Conservation (phyloP, 2,329 filamentous ascomycete genomes). For the Helicocarpus griseus region DNA sequence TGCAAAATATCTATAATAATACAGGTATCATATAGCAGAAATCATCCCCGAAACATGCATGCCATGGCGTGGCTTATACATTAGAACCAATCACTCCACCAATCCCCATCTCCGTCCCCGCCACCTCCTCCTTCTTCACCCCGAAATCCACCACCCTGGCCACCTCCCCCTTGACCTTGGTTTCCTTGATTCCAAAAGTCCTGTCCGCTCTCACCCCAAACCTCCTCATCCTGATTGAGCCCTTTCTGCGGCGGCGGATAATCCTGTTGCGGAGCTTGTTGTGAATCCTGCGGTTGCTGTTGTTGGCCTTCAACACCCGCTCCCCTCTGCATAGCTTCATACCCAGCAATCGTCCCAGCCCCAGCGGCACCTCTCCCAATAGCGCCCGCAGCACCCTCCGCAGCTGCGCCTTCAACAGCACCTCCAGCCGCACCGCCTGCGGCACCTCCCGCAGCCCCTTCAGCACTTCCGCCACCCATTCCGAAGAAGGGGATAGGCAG, state of each 20-base stretch:
- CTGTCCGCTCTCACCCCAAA: slow-evolving; percentile 23
- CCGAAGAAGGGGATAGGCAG: slow-evolving; percentile 44
- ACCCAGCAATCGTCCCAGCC: slow-evolving; percentile 52
- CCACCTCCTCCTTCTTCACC: slow-evolving; percentile 24
- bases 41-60: no score
- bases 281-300: slow-evolving; percentile 7
- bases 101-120: slow-evolving; percentile 13
- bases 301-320: background rate
- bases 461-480: slow-evolving; percentile 30
- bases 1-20: background rate
- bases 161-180: slow-evolving; percentile 16
- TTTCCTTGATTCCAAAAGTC: slow-evolving; percentile 18
- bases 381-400: slow-evolving; percentile 32
- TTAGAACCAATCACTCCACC: background rate
- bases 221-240: slow-evolving; percentile 18
- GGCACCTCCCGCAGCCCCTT: slow-evolving; percentile 25
- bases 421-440: slow-evolving; percentile 19
- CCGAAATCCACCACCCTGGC: slow-evolving; percentile 17
- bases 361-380: slow-evolving; percentile 40
- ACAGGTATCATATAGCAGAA: background rate
- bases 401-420: slow-evolving; percentile 18
- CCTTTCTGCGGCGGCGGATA: background rate
- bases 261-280: slow-evolving; percentile 2
- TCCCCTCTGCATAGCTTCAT: slow-evolving; percentile 52
- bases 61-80: no score